Base-by-base conservation (phyloP, 805 yeast species). In the Yarrowia keelungensis region DNA sequence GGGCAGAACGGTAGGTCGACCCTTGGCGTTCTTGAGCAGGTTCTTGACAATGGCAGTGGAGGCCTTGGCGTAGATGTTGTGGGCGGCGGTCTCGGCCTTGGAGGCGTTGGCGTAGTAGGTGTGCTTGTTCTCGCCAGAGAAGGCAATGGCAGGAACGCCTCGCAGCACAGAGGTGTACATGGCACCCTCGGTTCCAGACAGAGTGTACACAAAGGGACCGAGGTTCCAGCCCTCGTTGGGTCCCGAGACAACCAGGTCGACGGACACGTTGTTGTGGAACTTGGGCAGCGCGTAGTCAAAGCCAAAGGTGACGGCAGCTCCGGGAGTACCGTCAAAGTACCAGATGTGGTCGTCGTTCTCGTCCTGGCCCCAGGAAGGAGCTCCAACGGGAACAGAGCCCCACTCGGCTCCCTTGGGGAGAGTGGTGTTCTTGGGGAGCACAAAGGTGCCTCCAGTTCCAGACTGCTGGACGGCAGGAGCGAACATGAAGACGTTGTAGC, bases 371-470 rank as follows among this genome's bases (percentile, higher is more conserved):
- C 85, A 84, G 16, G 85, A 77, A 69, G 86, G 85, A n/a, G 80
- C 76, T 26, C 86, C 87, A 2, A 75, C 76, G 67, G 79, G 78
- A 66, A 81, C 84, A 73, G 83, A 82, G 46, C 73, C 73, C 71
- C 83, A 84, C 69, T 81, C 83, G 62, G 84, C 85, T 69, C 81
- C 79, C 35, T 77, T 72, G 59, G 77, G 76, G 71, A 83, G 79
- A 49, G 74, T 79, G 46, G 75, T 74, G 46, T 78, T 71, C 19
- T 74, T 67, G 32, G 84, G 84, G 16, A 71, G 51, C 45, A 79
- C 79, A 72, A 84, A 83, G 51, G 83, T 82, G 69, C 89, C 89
- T 68, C 88, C 89, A 71, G 80, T 81, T 11, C 89, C 87, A 0
- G 85, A 81, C 76, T 83, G 79, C 71, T 83, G 84, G 47, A 80